These are phyloP conservation scores for Colletotrichum echinochloae DNA, from an alignment of 2,329 filamentous ascomycete genomes.

Conservation along the genomic window DNA sequence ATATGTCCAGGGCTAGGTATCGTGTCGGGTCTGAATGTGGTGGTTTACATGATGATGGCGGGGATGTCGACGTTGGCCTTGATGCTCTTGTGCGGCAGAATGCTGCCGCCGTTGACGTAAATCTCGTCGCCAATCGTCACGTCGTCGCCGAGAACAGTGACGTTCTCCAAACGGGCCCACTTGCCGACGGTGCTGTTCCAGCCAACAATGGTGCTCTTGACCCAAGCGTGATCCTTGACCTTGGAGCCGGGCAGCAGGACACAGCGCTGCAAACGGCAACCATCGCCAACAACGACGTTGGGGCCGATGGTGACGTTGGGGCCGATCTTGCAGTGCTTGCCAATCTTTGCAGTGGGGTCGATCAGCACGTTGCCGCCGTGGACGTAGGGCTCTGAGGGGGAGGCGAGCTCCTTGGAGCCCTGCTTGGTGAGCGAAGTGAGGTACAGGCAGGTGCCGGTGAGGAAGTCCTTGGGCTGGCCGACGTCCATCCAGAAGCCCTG, in stretches of 20 bases:
- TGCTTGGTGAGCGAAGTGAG: slow-evolving; percentile 93
- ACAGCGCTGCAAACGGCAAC: slow-evolving; percentile 92
- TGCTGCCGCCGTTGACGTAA: slow-evolving; percentile 93
- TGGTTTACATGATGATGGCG: slow-evolving; percentile 73
- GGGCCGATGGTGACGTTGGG: slow-evolving; percentile 97
- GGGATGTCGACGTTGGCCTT: slow-evolving; percentile 94
- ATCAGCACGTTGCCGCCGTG: slow-evolving; percentile 96
- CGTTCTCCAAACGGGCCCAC: slow-evolving; percentile 97
- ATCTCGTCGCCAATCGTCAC: slow-evolving; percentile 98
- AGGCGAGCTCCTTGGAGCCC: slow-evolving; percentile 84
- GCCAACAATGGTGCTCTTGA: slow-evolving; percentile 98
- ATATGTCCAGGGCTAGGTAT: slow-evolving; percentile 23
- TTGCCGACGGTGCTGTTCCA: slow-evolving; percentile 97
- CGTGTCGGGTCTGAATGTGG: neutral
- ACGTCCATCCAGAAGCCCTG: slow-evolving; percentile 99
- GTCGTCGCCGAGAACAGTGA: slow-evolving; percentile 97
- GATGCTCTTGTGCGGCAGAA: slow-evolving; percentile 98
- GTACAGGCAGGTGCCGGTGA: slow-evolving; percentile 95
- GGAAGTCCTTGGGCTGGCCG: slow-evolving; percentile 97
- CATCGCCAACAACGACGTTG: slow-evolving; percentile 91
- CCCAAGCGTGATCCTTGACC: slow-evolving; percentile 98
- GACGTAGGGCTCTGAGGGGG: slow-evolving; percentile 81
- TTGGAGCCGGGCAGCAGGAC: slow-evolving; percentile 90
- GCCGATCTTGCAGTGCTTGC: slow-evolving; percentile 97
- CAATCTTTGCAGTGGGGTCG: slow-evolving; percentile 93